Base-by-base conservation (phyloP, 2,329 filamentous ascomycete genomes). In the Sporothrix pallida region DNA sequence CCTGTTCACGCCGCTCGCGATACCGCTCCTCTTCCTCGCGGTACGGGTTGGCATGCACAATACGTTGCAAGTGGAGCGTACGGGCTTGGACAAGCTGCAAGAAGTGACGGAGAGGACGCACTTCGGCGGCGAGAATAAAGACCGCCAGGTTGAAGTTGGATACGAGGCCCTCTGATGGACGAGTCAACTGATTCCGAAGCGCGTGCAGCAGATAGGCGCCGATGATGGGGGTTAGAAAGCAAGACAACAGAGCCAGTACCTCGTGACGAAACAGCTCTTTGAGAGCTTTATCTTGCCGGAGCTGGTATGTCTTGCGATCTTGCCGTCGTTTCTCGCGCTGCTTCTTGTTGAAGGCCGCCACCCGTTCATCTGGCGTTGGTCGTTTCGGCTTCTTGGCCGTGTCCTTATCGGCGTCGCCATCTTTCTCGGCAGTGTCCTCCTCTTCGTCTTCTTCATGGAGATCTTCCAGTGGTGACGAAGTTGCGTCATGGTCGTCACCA, bases 61-160 rank as follows among this genome's bases (percentile, higher is more conserved):
- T 83, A 15, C 90, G 89, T 81, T 98, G 95, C 0, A 98, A 86
- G 78, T 95, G 90, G 9, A 97, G 84, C 2, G 94, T 97, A 48
- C 93, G 89, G 15, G 89, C 88, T 78, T 94, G 91, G 3, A 97
- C 87, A 78, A 98, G 88, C 79, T 91, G 93, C 75, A 97, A 89
- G 37, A 97, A 83, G 79, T 98, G 95, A 0, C 93, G 89, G 68
- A 94, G 84, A 0, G 95, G 95, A 2, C 93, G 91, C 42, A 98
- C 85, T 82, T 98, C 95, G 3, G 95, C 93, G 0, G 92, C 93
- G 20, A 97, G 87, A 2, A 97, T 85, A 81, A 98, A 98, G 71
- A 98, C 93, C 13, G 92, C 94, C 72, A 98, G 86, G 81, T 98
- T 98, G 83, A 95, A 97, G 81, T 97, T 93, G 4, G 94, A 97